These are phyloP conservation scores for Sporothrix curviconia DNA, from an alignment of 2,329 filamentous ascomycete species.

Conservation along the genomic window DNA sequence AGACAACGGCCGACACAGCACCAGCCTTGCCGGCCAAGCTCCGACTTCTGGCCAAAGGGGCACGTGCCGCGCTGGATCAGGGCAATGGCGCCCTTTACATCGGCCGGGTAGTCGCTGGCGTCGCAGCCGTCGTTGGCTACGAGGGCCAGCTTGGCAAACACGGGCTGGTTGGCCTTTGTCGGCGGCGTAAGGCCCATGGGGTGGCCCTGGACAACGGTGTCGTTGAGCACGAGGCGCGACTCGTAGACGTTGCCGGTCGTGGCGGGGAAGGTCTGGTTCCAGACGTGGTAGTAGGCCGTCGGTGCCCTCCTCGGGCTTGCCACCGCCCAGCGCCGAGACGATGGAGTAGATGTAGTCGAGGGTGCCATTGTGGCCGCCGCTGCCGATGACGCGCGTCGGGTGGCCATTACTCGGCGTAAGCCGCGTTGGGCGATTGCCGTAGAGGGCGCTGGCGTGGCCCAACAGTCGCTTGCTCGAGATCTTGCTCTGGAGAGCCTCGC, in stretches of 20 bases:
- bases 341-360: constrained; percentile 55
- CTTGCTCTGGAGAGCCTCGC: constrained; percentile 47
- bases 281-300: constrained; percentile 51
- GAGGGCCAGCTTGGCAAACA: constrained; percentile 53
- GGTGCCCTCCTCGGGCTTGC: constrained; percentile 8
- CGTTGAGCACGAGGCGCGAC: constrained; percentile 50
- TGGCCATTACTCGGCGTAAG: constrained; percentile 56
- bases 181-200: constrained; percentile 63
- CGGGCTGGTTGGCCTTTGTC: constrained; percentile 52
- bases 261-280: constrained; percentile 58
- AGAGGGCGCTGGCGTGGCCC: constrained; percentile 54
- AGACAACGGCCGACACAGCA: constrained; percentile 64
- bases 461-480: constrained; percentile 53
- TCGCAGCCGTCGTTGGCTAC: constrained; percentile 59
- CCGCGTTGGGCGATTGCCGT: constrained; percentile 54
- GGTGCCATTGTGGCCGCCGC: constrained; percentile 57
- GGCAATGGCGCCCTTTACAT: constrained; percentile 57
- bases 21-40: constrained; percentile 61
- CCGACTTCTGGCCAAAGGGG: constrained; percentile 64
- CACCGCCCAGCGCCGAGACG: constrained; percentile 44
- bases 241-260: constrained; percentile 55
- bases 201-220: constrained; percentile 42
- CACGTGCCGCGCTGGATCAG: constrained; percentile 66
- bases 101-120: constrained; percentile 54
- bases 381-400: constrained; percentile 66